A percentile compares a stretch with the other conserved stretches of the same genome.
Evolutionary conservation across 257 asterid species (phyloP).

Genomic region (Nicotiana noctiflora): DNA sequence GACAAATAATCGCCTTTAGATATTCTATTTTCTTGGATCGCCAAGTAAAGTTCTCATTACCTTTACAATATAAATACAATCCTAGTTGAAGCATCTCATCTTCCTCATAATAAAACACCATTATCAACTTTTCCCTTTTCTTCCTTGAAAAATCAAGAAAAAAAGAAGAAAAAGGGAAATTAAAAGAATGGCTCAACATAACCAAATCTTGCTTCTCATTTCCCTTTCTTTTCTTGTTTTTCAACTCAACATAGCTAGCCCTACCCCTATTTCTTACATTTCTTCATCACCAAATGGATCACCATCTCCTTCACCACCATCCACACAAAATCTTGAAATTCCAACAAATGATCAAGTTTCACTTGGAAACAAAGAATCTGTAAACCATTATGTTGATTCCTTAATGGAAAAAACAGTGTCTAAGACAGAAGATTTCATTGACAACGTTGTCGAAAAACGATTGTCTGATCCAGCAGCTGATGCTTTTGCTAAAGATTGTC

Average conservation of each 20-base stretch:
- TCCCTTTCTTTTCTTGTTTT: conserved; percentile 7
- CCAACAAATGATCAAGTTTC: background rate
- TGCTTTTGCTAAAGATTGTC: background rate
- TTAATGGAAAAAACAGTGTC: background rate
- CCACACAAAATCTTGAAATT: background rate
- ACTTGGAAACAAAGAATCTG: background rate
- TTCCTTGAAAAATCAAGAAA: background rate
- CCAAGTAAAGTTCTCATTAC: background rate
- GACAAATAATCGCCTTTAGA: background rate
- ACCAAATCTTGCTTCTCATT: background rate
- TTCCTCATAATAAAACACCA: background rate
- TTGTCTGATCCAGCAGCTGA: background rate
- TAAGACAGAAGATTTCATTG: background rate
- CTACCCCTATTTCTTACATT: background rate
- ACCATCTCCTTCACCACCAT: background rate
- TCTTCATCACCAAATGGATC: background rate
- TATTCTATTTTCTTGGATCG: conserved; percentile 8
- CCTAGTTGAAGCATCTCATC: background rate
- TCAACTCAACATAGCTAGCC: background rate
- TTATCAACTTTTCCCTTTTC: background rate
- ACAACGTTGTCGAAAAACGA: background rate
- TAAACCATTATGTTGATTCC: background rate
- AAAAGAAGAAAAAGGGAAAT: background rate
- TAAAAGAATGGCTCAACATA: background rate
- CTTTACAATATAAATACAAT: background rate